Evolutionary conservation across 805 yeast species (phyloP).

Genomic region (Candida sphagnicola): DNA sequence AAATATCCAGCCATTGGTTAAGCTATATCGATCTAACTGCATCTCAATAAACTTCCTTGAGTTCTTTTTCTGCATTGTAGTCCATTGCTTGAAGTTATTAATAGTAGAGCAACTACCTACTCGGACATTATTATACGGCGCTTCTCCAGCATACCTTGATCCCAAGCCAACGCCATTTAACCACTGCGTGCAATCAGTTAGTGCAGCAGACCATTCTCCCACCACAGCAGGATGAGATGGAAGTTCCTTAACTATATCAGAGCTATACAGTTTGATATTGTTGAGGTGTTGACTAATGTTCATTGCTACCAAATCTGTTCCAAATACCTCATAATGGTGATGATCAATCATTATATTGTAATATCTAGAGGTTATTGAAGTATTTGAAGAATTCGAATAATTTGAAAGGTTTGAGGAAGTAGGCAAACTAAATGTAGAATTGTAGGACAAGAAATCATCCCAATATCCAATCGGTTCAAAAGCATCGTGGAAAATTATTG

Average conservation of each 20-base stretch:
- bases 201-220: slow-evolving; percentile 71
- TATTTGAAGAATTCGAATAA: slow-evolving; percentile 3
- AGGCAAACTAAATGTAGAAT: neutral
- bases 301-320: slow-evolving; percentile 17
- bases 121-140: slow-evolving; percentile 24
- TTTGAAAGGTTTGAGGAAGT: neutral
- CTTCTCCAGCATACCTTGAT: slow-evolving; percentile 53
- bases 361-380: slow-evolving; percentile 15
- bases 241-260: slow-evolving; percentile 31
- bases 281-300: slow-evolving; percentile 28
- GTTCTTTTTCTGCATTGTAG: slow-evolving; percentile 34
- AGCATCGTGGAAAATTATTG: slow-evolving; percentile 63
- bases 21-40: slow-evolving; percentile 51
- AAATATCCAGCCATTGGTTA: slow-evolving; percentile 58
- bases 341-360: slow-evolving; percentile 39
- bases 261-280: slow-evolving; percentile 27
- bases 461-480: slow-evolving; percentile 54
- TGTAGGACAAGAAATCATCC: slow-evolving; percentile 39
- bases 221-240: slow-evolving; percentile 48
- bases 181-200: slow-evolving; percentile 70
- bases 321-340: slow-evolving; percentile 38
- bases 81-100: slow-evolving; percentile 39
- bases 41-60: slow-evolving; percentile 57
- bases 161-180: slow-evolving; percentile 66
- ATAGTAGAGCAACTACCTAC: slow-evolving; percentile 43